Conservation (phyloP, 2,329 filamentous ascomycete species). For the Fonsecaea pedrosoi region DNA sequence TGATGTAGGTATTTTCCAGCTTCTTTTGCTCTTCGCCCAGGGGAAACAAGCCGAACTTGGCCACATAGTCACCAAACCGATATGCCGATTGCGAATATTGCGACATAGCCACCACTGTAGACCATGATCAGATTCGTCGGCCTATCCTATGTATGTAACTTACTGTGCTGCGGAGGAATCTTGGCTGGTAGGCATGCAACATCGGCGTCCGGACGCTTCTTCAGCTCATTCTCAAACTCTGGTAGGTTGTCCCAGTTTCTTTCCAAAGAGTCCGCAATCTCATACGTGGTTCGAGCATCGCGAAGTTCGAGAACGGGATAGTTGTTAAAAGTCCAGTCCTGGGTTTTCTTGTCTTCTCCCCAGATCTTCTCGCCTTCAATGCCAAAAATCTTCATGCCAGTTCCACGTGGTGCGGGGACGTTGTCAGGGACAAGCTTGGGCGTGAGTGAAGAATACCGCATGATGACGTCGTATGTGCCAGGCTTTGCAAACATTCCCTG, state of each 20-base stretch:
- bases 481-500: constrained; percentile 37
- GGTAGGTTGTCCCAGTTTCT: constrained; percentile 33
- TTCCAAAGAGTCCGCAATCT: constrained; percentile 34
- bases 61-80: constrained; percentile 35
- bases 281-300: constrained; percentile 30
- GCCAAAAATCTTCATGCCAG: constrained; percentile 38
- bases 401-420: constrained; percentile 32
- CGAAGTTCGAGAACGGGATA: constrained; percentile 35
- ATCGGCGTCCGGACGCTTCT: constrained; percentile 28
- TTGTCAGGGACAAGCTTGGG: constrained; percentile 36
- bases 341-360: constrained; percentile 36
- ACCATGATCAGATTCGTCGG: not conserved
- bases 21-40: constrained; percentile 33
- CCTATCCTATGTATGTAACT: not conserved
- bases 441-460: constrained; percentile 37
- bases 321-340: constrained; percentile 37
- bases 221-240: constrained; percentile 32
- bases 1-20: constrained; percentile 26
- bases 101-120: constrained; percentile 34
- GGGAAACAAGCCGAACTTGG: constrained; percentile 33
- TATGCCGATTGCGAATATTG: constrained; percentile 36
- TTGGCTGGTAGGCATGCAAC: constrained; percentile 26
- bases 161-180: constrained; percentile 33
- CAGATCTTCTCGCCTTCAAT: constrained; percentile 36
- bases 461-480: constrained; percentile 36